Conservation (phyloP, 1,284 basidiomycete species). For the Volvariella volvacea region DNA sequence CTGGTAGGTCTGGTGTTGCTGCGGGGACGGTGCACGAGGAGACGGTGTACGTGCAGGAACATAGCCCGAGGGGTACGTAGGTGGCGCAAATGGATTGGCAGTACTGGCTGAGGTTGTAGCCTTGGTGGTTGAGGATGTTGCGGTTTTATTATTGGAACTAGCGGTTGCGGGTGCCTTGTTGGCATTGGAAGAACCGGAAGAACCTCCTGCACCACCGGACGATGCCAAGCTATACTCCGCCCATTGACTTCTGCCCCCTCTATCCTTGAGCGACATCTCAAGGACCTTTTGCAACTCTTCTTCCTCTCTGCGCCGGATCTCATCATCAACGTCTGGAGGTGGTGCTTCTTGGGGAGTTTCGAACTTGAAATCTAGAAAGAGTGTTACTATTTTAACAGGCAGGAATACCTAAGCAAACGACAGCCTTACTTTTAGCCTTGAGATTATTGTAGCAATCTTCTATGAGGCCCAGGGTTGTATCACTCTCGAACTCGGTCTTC, state of each 20-base stretch:
- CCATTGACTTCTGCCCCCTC: conserved; percentile 68
- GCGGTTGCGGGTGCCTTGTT: conserved; percentile 16
- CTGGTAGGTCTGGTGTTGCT: conserved; percentile 11
- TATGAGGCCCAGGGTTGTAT: conserved; percentile 84
- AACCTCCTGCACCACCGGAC: conserved; percentile 31
- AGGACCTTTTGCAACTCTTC: conserved; percentile 89
- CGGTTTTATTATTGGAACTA: conserved; percentile 13
- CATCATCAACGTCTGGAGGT: conserved; percentile 71
- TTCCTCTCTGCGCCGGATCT: conserved; percentile 77
- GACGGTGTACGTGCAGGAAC: conserved; percentile 37
- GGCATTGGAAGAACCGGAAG: conserved; percentile 19
- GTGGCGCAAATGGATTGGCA: conserved; percentile 5
- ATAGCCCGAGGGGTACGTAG: conserved; percentile 39
- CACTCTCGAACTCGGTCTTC: conserved; percentile 80
- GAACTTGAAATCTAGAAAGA: conserved; percentile 62
- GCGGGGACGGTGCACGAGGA: conserved; percentile 16
- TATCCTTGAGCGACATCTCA: conserved; percentile 85
- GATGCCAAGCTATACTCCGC: conserved; percentile 27
- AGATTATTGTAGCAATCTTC: conserved; percentile 83
- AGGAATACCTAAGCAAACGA: conserved; percentile 1
- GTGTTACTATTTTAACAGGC: no score
- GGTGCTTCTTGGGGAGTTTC: conserved; percentile 57
- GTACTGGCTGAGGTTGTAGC: neutral
- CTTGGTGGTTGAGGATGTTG: conserved; percentile 4
- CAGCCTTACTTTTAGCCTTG: conserved; percentile 69